These are phyloP conservation scores for Erodium maritimum DNA, from an alignment of 345 rosid species.

Conservation along the genomic window DNA sequence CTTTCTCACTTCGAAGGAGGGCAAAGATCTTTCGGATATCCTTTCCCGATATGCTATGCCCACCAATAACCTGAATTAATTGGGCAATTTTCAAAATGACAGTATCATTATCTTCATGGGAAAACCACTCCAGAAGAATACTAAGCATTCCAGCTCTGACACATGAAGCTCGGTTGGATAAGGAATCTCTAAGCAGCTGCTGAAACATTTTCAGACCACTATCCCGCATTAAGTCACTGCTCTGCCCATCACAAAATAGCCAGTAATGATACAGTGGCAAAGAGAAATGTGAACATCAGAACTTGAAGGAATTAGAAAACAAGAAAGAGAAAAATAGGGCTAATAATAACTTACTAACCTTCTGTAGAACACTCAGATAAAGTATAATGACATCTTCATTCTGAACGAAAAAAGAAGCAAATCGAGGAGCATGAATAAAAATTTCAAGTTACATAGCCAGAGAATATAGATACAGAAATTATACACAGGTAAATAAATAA, in stretches of 20 bases:
- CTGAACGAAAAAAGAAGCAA: constrained; percentile 35
- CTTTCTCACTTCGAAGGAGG: constrained; percentile 90
- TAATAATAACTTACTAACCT: constrained; percentile 51
- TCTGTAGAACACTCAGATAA: constrained; percentile 76
- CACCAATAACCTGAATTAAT: constrained; percentile 84
- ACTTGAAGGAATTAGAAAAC: neutral
- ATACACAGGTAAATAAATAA: neutral
- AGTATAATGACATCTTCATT: constrained; percentile 93
- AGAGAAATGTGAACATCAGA: neutral
- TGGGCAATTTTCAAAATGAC: constrained; percentile 73
- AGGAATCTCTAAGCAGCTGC: constrained; percentile 75
- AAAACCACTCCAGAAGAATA: constrained; percentile 96
- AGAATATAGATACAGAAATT: neutral
- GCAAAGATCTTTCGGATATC: constrained; percentile 94
- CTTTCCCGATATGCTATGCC: constrained; percentile 96
- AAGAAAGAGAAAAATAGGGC: constrained; percentile 10
- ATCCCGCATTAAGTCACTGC: constrained; percentile 88
- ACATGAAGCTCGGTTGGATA: constrained; percentile 83
- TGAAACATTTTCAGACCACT: constrained; percentile 74
- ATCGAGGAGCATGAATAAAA: constrained; percentile 12
- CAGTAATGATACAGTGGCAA: neutral
- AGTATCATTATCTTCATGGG: constrained; percentile 55
- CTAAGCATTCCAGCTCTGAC: constrained; percentile 86
- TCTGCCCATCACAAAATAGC: constrained; percentile 75
- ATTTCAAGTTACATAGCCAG: neutral